Evolutionary conservation across 192 early-diverging fungal species (phyloP), one percentile per base, ranked within the genome.

Genomic region (Oehlia diaphana): DNA sequence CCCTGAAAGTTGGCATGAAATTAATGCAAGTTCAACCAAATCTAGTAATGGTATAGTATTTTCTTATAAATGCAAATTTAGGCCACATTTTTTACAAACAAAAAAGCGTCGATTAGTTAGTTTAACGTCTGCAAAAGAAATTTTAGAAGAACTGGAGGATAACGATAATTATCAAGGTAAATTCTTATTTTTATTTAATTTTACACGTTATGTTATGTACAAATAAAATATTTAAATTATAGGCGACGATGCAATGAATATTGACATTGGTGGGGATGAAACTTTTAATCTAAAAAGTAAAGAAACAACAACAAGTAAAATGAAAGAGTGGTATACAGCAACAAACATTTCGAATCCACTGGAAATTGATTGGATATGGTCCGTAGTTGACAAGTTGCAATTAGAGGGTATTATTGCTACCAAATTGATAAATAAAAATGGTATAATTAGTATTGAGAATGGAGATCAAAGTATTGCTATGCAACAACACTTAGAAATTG

Each of bases 341-440:
- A 70, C n/a, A 21, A 42, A 78, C 50, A 61, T 70, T 14, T 42
- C 71, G 16, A 69, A 84, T 42, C 80, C 81, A 58, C 71, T 81
- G 10, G 78, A 64, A 10, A 72, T 87, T 66, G 86, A 85, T 49
- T 87, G 86, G 86, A 78, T 87, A 63, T 87, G 86, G 86, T 68
- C 71, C 1, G 80, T 83, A 0, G 69, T 87, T n/a, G 78, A 61
- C 35, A 76, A 82, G n/a, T 58, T 87, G 23, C 39, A 79, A 64
- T 73, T 87, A 33, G 72, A 72, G 5, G 79, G 74, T 9, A 69
- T 87, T 0, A 58, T 83, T 42, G 86, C 82, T 7, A 85, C 81
- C 35, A 76, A 85, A 50, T 78, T 87, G 13, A 9, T 78, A 28
- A 79, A 81, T 14, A 74, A 77, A 10, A 49, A 72, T 61, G 58